Conservation (phyloP, 768 basidiomycete species). For the Aureoboletus auriporus region DNA sequence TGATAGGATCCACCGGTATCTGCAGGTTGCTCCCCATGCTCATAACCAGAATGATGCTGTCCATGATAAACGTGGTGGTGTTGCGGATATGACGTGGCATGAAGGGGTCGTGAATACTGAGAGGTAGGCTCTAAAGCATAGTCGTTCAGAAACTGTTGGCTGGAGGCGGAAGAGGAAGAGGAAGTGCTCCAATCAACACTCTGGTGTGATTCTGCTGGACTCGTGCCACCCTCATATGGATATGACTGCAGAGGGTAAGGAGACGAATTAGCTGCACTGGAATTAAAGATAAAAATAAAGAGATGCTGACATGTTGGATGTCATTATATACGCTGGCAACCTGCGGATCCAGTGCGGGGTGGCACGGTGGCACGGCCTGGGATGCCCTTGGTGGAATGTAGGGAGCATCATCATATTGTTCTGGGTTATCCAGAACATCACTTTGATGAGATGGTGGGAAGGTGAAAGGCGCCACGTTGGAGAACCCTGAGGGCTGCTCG, state of each 20-base stretch:
- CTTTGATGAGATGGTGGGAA: conserved; percentile 9
- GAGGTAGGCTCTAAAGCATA: conserved; percentile 4
- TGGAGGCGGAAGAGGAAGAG: conserved; percentile 21
- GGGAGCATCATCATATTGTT: conserved; percentile 25
- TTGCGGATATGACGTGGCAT: conserved; percentile 1
- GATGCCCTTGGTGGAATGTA: conserved; percentile 26
- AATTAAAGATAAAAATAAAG: conserved; percentile 1
- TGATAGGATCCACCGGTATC: conserved; percentile 12
- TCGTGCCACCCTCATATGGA: conserved; percentile 16
- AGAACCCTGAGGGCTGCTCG: conserved; percentile 8
- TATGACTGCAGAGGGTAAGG: conserved; percentile 10
- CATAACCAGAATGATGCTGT: conserved; percentile 19
- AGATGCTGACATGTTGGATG: conserved; percentile 14
- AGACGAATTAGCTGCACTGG: neutral
- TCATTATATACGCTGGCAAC: neutral
- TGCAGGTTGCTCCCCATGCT: conserved; percentile 15
- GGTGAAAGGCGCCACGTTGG: conserved; percentile 9
- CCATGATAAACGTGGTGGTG: conserved; percentile 24
- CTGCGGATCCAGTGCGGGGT: conserved; percentile 14
- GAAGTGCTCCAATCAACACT: conserved; percentile 26
- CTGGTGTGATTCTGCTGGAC: conserved; percentile 23
- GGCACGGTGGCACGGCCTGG: conserved; percentile 17
- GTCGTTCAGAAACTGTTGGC: conserved; percentile 9
- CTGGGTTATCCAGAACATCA: conserved; percentile 10
- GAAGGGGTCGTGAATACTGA: conserved; percentile 6